phyloP scores from a whole-genome alignment of 106 monocot species.

The Dactylorhiza incarnata region DNA sequence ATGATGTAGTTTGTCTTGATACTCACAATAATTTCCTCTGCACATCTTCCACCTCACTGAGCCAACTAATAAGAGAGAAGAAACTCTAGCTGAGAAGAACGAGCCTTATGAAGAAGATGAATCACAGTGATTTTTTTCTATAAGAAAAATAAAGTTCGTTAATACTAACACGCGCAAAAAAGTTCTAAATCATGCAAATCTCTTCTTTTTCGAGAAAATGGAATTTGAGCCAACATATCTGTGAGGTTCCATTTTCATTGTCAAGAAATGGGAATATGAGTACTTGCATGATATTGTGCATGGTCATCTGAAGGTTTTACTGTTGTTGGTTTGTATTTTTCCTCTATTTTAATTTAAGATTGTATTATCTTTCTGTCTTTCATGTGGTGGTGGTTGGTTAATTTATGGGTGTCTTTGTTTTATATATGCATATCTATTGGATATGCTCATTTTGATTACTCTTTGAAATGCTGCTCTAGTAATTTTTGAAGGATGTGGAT shows the following conservation, averaged over 20 bases:
- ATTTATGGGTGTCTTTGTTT: not conserved
- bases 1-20: no score
- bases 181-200: no score
- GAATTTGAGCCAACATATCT: no score
- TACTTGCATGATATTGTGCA: not conserved
- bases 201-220: no score
- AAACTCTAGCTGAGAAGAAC: no score
- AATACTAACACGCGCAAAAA: no score
- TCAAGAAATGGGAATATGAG: not conserved
- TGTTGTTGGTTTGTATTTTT: not conserved
- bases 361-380: not conserved
- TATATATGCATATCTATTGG: not conserved
- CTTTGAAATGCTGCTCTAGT: not conserved
- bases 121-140: no score
- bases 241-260: not conserved
- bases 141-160: no score
- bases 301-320: not conserved
- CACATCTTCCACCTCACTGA: no score
- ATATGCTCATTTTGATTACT: slow-evolving; percentile 1
- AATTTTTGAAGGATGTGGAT: slow-evolving; percentile 8
- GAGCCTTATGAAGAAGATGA: no score
- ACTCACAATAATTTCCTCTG: no score
- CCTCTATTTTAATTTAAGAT: not conserved
- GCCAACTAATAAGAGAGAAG: no score
- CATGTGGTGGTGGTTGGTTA: not conserved